phyloP scores from a whole-genome alignment of 176 grass and related monocot genomes.

The Neostapfia colusana region DNA sequence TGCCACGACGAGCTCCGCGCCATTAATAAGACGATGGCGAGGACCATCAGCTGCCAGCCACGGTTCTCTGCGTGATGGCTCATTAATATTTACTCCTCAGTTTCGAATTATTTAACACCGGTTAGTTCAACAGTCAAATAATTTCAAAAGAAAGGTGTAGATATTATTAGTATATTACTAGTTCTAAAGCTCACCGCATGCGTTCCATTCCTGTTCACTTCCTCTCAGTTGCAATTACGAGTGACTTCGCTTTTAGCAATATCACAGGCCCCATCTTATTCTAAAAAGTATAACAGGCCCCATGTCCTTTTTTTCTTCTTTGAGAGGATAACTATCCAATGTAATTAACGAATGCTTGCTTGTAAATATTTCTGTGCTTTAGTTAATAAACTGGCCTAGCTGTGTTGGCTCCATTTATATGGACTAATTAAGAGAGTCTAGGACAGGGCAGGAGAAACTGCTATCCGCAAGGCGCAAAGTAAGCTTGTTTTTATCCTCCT shows the following conservation, averaged over 20 bases:
- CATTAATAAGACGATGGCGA: slow-evolving; percentile 39
- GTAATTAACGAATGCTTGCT: not conserved
- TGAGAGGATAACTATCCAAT: not conserved
- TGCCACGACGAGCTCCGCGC: slow-evolving; percentile 28
- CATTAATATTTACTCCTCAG: not conserved
- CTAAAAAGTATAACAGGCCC: no score
- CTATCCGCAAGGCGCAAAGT: not conserved
- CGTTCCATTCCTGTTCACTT: not conserved
- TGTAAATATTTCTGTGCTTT: not conserved
- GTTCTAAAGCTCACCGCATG: not conserved
- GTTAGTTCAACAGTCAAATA: no score
- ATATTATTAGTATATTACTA: no score
- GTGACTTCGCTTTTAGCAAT: not conserved
- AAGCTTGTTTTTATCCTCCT: no score
- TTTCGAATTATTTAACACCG: no score
- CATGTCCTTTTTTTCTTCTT: no score
- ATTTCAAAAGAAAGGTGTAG: no score
- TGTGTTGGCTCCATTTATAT: not conserved
- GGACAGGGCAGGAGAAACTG: not conserved
- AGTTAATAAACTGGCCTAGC: not conserved
- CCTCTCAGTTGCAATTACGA: not conserved
- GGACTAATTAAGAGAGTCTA: no score
- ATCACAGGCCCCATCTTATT: not conserved
- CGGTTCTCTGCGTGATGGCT: slow-evolving; percentile 17
- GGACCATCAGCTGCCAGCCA: slow-evolving; percentile 46